These are phyloP conservation scores for Penicillium hesseltinei DNA, from an alignment of 2,329 filamentous ascomycete genomes.

Conservation along the genomic window DNA sequence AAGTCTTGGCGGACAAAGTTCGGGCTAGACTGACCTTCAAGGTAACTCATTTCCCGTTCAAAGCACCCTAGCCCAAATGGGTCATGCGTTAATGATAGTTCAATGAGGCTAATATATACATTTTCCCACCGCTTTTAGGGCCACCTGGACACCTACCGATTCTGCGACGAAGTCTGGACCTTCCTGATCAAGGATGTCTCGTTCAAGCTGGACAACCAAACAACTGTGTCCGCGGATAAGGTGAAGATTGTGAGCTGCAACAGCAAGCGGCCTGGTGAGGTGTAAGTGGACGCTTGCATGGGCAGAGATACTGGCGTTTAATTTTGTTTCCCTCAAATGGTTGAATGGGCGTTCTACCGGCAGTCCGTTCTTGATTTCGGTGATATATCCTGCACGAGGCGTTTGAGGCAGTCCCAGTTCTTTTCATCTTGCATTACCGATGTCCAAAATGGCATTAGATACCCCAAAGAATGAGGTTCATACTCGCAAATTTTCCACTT, in stretches of 20 bases:
- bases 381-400: conserved; percentile 7
- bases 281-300: conserved; percentile 16
- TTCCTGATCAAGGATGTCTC: conserved; percentile 98
- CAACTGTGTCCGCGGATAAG: conserved; percentile 76
- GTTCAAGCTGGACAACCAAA: conserved; percentile 92
- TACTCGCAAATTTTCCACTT: not conserved
- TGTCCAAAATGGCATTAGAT: conserved; percentile 17
- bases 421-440: conserved; percentile 11
- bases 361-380: conserved; percentile 8
- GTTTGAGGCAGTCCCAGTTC: conserved; percentile 5
- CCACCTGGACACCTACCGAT: conserved; percentile 95
- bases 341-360: conserved; percentile 17
- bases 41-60: conserved; percentile 53
- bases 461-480: conserved; percentile 16
- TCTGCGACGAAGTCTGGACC: conserved; percentile 99
- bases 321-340: conserved; percentile 6
- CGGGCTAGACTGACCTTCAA: conserved; percentile 92
- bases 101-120: conserved; percentile 14
- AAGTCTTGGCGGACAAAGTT: conserved; percentile 87
- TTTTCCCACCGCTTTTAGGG: conserved; percentile 57
- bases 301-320: conserved; percentile 14
- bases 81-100: not conserved
- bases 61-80: not conserved
- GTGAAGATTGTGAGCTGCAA: conserved; percentile 99
- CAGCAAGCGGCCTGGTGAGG: conserved; percentile 72